These are phyloP conservation scores for Leishmania martiniquensis DNA, from an alignment of 208 protist genomes.

Conservation along the genomic window DNA sequence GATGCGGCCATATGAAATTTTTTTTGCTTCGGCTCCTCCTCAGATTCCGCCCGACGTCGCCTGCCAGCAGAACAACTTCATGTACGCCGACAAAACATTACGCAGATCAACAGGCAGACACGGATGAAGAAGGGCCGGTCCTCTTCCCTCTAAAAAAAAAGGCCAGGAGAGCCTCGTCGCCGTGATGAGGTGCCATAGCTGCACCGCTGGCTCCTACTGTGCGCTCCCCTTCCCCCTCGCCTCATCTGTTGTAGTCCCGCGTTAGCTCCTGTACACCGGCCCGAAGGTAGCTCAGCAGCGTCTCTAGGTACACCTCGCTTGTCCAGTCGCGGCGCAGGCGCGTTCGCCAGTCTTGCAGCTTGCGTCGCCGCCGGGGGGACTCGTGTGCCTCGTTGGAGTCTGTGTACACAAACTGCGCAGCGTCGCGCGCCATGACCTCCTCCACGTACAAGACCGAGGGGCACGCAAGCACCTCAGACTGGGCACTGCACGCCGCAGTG, in stretches of 20 bases:
- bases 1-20: not conserved
- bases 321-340: conserved; percentile 50
- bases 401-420: conserved; percentile 25
- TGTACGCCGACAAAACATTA: not conserved
- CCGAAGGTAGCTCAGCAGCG: conserved; percentile 41
- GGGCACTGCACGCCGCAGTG: conserved; percentile 45
- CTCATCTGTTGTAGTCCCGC: conserved; percentile 34
- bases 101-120: not conserved
- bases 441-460: conserved; percentile 60
- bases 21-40: not conserved
- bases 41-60: not conserved
- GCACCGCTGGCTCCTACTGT: not conserved
- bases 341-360: conserved; percentile 27
- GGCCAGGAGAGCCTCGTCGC: not conserved
- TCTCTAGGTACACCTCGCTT: conserved; percentile 65
- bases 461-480: conserved; percentile 69
- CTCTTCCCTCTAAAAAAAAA: not conserved
- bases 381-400: conserved; percentile 43
- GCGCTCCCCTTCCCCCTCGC: not conserved
- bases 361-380: conserved; percentile 24
- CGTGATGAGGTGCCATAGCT: not conserved
- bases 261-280: conserved; percentile 21
- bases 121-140: not conserved
- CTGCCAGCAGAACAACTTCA: not conserved
- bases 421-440: conserved; percentile 41